A percentile compares a stretch with the other conserved stretches of the same genome.
phyloP scores from a whole-genome alignment of 2,329 filamentous ascomycete genomes.

The Elsinoe perseae region DNA sequence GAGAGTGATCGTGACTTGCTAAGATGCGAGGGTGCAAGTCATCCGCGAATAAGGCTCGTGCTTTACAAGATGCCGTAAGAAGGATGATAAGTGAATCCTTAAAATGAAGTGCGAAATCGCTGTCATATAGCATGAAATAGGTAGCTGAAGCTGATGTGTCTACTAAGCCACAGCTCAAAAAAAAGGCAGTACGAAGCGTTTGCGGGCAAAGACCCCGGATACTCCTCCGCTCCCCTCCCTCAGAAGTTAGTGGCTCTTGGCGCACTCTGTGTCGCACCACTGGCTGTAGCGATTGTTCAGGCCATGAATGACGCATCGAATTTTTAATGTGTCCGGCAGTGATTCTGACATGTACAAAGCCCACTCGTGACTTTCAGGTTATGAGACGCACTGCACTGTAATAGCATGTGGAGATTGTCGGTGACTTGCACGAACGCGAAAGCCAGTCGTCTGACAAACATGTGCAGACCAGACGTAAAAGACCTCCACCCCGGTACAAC shows the following conservation, averaged over 20 bases:
- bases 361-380: no score
- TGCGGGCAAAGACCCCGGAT: background rate
- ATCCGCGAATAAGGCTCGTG: background rate
- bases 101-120: background rate
- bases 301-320: background rate
- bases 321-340: no score
- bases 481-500: no score
- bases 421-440: no score
- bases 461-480: no score
- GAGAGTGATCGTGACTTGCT: background rate
- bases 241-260: no score
- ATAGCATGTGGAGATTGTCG: no score
- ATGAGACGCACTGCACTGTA: no score
- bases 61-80: background rate
- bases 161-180: background rate
- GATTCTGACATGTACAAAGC: no score
- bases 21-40: background rate
- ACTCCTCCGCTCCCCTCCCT: constrained; percentile 24
- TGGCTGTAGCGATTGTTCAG: no score
- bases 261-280: no score
- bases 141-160: background rate
- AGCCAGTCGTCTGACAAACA: no score
- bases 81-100: background rate
- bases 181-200: background rate
- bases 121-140: background rate